Base-by-base conservation (phyloP, 1,284 basidiomycete genomes). In the Ceratobasidium theobromae region DNA sequence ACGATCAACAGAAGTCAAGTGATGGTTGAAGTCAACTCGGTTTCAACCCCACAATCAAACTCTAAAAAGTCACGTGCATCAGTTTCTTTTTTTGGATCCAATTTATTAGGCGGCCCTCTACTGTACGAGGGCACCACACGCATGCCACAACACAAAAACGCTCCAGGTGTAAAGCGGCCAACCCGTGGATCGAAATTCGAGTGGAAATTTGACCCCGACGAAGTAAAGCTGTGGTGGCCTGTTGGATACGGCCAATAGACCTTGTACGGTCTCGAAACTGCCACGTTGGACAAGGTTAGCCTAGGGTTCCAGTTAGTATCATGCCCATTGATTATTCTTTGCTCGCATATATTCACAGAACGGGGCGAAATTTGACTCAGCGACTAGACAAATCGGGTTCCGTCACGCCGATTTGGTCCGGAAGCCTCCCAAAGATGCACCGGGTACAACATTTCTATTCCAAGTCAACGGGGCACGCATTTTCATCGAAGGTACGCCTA, bases 221-320 rank as follows among this genome's bases (percentile, higher is more conserved):
- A 75, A 27, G 75, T 81, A 0, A 66, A 77, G 53, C 73, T 81
- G 1, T 83, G 81, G 82, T 82, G 78, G 79, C 79, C 81, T 3
- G 72, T 76, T 0, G 77, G 78, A 12, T 76, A 79, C 67, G 82
- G 82, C 0, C 52, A 71, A 14, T 80, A 80, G 70, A 68, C 67
- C 1, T 69, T 81, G 33, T 82, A 83, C 71, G 69, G 68, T 1
- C 73, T 81, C 6, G 72, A 76, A 43, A 74, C 79, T 3, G 68
- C 69, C 1, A 69, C 82, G 1, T 54, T 77, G 0, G 74, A 72
- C 53, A 60, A 74, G 65, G 77, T 77, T 30, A 53, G 73, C 11
- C 30, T n/a, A 11, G 43, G 28, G 27, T 33, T 46, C n/a, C n/a
- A n/a, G n/a, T n/a, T n/a, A n/a, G n/a, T 8, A 12, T 4, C 48